phyloP scores from a whole-genome alignment of 768 basidiomycete species.

The Amanita pseudoporphyria region DNA sequence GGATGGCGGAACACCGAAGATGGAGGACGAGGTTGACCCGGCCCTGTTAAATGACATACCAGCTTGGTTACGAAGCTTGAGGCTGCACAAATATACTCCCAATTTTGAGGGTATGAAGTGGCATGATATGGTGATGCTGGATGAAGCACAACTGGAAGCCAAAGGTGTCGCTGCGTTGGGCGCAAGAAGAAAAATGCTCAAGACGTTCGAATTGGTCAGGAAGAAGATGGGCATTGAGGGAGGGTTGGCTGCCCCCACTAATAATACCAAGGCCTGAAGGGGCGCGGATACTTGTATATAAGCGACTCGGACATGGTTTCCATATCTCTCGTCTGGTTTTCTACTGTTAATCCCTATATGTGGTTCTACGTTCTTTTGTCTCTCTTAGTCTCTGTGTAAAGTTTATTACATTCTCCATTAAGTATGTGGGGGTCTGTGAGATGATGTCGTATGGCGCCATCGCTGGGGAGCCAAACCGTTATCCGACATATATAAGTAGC shows the following conservation, averaged over 20 bases:
- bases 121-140: constrained; percentile 92
- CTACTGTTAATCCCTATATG: background rate
- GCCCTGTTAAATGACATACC: constrained; percentile 80
- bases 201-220: constrained; percentile 84
- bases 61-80: constrained; percentile 86
- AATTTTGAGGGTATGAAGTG: constrained; percentile 90
- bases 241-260: constrained; percentile 14
- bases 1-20: constrained; percentile 52
- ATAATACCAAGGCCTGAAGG: background rate
- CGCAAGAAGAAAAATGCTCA: constrained; percentile 94
- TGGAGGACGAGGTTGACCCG: constrained; percentile 90
- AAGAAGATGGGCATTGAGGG: constrained; percentile 85
- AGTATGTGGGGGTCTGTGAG: background rate
- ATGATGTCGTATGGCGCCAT: background rate
- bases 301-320: background rate
- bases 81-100: constrained; percentile 98
- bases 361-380: too few relatives aligned
- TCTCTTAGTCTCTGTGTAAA: constrained; percentile 20
- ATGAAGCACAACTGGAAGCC: constrained; percentile 79
- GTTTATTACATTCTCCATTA: background rate
- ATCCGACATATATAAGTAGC: background rate
- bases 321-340: background rate
- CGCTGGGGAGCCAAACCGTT: too few relatives aligned
- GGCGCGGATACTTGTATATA: background rate
- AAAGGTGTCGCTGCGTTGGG: constrained; percentile 98